Base-by-base conservation (phyloP, 2,329 filamentous ascomycete genomes). In the Aspergillus amoenus region DNA sequence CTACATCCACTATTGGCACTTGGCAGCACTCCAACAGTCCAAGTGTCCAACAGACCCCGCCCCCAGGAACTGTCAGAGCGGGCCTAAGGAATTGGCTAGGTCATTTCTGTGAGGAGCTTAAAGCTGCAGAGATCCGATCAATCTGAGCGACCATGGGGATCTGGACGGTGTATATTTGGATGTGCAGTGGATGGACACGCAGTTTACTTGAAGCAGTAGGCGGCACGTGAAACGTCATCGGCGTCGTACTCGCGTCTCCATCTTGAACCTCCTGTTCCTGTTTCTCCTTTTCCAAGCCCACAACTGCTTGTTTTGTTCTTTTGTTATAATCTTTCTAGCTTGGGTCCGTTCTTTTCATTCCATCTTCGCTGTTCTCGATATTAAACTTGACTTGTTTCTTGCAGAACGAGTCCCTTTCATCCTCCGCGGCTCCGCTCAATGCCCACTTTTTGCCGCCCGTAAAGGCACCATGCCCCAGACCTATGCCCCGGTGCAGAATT, bases 101-200 rank as follows among this genome's bases (percentile, higher is more conserved):
- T 30, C 27, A 30, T 30, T 30, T 2, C 27, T 30, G 27, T 9
- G 27, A 9, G 27, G 27, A 11, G 27, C 27, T 30, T 30, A 30
- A 30, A 30, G 9, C 27, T 4, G 27, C 9, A 30, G 27, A 30
- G 27, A 30, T 30, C 27, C 27, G 27, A 30, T 30, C 27, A 30
- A 30, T 30, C 27, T 30, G 9, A 30, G 27, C 27, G 71, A 78
- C 34, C 34, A 37, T 13, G 34, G n/a, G 13, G 34, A 37, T n/a
- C 15, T n/a, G 34, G 34, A 37, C 34, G 13, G 34, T 37, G 34
- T 37, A 37, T 37, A 37, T 37, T 37, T 37, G 34, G 34, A 37
- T 37, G 34, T 37, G 34, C 34, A 37, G 27, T 30, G 27, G 43
- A 30, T 45, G 43, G n/a, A 24, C 43, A 37, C 22, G 13, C 22